phyloP scores from a whole-genome alignment of 1,284 basidiomycete species.

The Wolfiporia cocos region DNA sequence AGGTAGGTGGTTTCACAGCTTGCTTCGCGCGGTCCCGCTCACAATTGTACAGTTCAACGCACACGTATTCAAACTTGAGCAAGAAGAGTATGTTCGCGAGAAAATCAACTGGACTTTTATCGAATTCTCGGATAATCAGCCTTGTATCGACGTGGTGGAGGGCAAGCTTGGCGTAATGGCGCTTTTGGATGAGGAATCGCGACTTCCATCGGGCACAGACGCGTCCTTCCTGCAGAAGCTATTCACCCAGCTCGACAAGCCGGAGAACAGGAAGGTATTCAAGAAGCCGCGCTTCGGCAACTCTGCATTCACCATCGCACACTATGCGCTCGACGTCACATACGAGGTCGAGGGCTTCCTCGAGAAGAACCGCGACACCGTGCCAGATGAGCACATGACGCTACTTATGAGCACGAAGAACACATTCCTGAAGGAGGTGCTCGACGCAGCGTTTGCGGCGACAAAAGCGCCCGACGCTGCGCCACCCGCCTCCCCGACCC shows the following conservation, averaged over 20 bases:
- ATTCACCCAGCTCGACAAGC: conserved; percentile 80
- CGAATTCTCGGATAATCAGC: conserved; percentile 98
- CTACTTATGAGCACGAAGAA: conserved; percentile 86
- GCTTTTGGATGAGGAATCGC: conserved; percentile 96
- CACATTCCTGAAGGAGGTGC: conserved; percentile 89
- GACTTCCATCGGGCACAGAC: conserved; percentile 92
- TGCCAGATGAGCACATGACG: conserved; percentile 95
- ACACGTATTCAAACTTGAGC: conserved; percentile 98
- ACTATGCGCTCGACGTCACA: conserved; percentile 97
- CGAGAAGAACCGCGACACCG: conserved; percentile 98
- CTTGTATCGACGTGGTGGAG: conserved; percentile 98
- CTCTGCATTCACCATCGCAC: conserved; percentile 95
- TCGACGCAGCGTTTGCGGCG: conserved; percentile 83
- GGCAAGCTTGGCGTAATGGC: conserved; percentile 94
- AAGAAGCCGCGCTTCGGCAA: conserved; percentile 98
- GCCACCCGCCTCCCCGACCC: conserved; percentile 60
- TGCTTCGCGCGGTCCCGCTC: not conserved
- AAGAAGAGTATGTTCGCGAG: conserved; percentile 98
- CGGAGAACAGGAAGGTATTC: conserved; percentile 86
- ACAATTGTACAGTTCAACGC: conserved; percentile 75
- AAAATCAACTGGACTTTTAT: conserved; percentile 99
- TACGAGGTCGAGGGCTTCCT: conserved; percentile 98
- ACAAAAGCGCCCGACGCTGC: conserved; percentile 60
- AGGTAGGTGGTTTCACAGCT: conserved; percentile 42
- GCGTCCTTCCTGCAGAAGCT: conserved; percentile 93